These are phyloP conservation scores for Gentiana macrophylla DNA, from an alignment of 257 asterid genomes.

Conservation along the genomic window DNA sequence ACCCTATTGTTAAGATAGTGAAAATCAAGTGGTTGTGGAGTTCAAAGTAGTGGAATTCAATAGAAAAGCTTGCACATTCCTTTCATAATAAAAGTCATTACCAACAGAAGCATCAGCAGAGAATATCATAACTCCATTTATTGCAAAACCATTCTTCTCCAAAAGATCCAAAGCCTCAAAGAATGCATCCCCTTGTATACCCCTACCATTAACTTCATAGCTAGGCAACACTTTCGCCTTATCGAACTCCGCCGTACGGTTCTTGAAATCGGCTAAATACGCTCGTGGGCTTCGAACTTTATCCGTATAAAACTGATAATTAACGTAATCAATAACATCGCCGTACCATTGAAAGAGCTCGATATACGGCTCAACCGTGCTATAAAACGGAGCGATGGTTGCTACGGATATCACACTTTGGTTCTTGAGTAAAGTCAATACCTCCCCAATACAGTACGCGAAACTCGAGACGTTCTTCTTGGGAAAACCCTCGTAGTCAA, in stretches of 20 bases:
- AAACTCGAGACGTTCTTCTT: conserved; percentile 23
- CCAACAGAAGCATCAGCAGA: conserved; percentile 67
- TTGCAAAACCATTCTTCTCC: conserved; percentile 33
- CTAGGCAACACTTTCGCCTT: conserved; percentile 44
- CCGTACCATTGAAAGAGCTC: conserved; percentile 28
- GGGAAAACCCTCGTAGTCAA: conserved; percentile 56
- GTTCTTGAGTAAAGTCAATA: conserved; percentile 41
- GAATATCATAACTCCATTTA: conserved; percentile 59
- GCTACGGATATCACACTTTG: conserved; percentile 45
- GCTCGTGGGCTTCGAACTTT: conserved; percentile 30
- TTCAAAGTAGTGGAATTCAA: conserved; percentile 27
- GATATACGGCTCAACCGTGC: conserved; percentile 33
- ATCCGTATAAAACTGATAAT: conserved; percentile 64
- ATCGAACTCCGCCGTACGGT: conserved; percentile 29
- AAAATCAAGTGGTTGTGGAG: no score
- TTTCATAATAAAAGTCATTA: conserved; percentile 41
- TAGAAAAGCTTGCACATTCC: conserved; percentile 40
- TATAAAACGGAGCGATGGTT: conserved; percentile 50
- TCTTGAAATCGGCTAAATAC: conserved; percentile 32
- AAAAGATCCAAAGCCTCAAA: conserved; percentile 39
- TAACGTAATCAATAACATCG: conserved; percentile 45
- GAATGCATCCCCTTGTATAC: conserved; percentile 62
- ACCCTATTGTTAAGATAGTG: no score
- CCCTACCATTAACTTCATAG: conserved; percentile 72
- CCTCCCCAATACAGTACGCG: conserved; percentile 60